Evolutionary conservation across 768 basidiomycete species (phyloP), one percentile per base, ranked within the genome.

Genomic region (Rhizopogon rudus): DNA sequence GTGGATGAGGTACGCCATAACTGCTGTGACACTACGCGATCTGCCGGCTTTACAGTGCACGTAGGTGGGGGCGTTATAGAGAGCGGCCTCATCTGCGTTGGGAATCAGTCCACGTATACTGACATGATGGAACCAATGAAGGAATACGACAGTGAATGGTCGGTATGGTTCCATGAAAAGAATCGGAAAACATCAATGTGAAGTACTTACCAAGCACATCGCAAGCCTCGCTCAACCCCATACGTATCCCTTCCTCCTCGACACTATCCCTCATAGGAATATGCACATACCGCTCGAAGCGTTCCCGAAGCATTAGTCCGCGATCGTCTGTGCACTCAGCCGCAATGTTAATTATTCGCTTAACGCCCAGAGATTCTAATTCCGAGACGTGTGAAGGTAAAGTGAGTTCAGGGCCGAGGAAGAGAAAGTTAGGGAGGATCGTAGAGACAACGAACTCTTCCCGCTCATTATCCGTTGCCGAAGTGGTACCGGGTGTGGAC

Each of bases 1-100:
- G 63, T 97, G 95, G 60, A 98, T 97, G 54, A 98, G 87, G 67
- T 97, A 98, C 2, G 92, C 95, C 77, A 98, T 93, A 40, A 97
- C 95, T 12, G 94, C 93, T 0, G 95, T 97, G 29, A 97, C 95
- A 1, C 92, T 95, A 13, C 96, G 86, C 2, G 92, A 94, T 75
- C 94, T 97, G 5, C 95, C 96, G 5, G 91, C 94, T 72, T 91
- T 93, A 73, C 95, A 98, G 67, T 98, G 96, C 13, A 98, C 94
- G 63, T 96, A 98, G 1, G 90, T 90, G 6, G 93, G 86, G 17
- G 91, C 82, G 0, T 87, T 91, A 60, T 93, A 93, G 51, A 98
- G 70, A 45, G 89, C 83, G 1, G 95, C 95, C 63, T 98, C 95
- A 66, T 97, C 95, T 97, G 60, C 46, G 40, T 22, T 35, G 3